These are phyloP conservation scores for Starmerella floricola DNA, from an alignment of 805 yeast genomes.

Conservation along the genomic window DNA sequence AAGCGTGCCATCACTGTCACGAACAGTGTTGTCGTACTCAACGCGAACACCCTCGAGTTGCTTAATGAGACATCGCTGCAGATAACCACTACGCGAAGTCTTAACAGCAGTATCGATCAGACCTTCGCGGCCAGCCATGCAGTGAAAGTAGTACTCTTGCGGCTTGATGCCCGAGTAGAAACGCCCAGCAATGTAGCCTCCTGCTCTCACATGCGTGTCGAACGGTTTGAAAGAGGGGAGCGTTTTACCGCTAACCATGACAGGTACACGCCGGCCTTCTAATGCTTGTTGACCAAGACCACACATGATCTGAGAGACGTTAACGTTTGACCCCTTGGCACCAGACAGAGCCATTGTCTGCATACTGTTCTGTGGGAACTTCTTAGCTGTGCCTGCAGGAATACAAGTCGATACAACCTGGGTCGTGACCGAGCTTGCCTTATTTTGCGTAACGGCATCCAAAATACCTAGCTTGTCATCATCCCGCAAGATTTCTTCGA, in stretches of 20 bases:
- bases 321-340: conserved; percentile 97
- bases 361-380: conserved; percentile 93
- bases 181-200: conserved; percentile 94
- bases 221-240: conserved; percentile 92
- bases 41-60: conserved; percentile 96
- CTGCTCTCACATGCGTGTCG: conserved; percentile 96
- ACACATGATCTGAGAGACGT: conserved; percentile 99
- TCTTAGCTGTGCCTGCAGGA: conserved; percentile 91
- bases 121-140: conserved; percentile 99
- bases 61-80: conserved; percentile 95
- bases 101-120: conserved; percentile 98
- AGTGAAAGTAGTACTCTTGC: conserved; percentile 98
- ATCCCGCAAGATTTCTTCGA: conserved; percentile 91
- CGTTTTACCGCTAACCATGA: conserved; percentile 96
- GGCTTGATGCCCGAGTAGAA: conserved; percentile 97
- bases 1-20: conserved; percentile 90
- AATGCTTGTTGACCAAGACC: conserved; percentile 96
- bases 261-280: conserved; percentile 99
- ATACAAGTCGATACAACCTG: conserved; percentile 88
- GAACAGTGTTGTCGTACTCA: conserved; percentile 84
- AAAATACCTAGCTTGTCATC: conserved; percentile 81
- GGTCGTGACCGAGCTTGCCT: conserved; percentile 86
- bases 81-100: conserved; percentile 94
- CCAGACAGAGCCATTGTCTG: conserved; percentile 99
- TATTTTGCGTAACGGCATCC: conserved; percentile 90